phyloP scores from a whole-genome alignment of 2,329 filamentous ascomycete genomes.

The Chalara sp. region DNA sequence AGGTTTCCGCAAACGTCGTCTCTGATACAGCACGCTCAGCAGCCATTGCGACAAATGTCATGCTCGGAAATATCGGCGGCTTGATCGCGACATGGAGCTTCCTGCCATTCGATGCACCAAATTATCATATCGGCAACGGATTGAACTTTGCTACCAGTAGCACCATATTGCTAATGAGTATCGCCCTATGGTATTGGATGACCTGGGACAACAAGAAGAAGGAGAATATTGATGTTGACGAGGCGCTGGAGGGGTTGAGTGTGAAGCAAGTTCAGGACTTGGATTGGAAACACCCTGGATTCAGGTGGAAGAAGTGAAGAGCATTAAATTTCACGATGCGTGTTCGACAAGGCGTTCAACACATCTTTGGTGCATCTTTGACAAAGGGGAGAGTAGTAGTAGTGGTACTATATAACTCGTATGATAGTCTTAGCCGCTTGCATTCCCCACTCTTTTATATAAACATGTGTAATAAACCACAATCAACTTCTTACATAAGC shows the following conservation, averaged over 20 bases:
- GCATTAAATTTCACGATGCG: too few species aligned
- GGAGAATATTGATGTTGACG: conserved; percentile 46
- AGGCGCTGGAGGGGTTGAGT: conserved; percentile 46
- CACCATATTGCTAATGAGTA: conserved; percentile 45
- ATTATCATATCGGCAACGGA: conserved; percentile 66
- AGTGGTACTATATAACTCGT: too few species aligned
- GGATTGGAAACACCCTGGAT: conserved; percentile 61
- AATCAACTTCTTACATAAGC: too few species aligned
- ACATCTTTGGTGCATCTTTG: too few species aligned
- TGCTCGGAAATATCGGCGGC: conserved; percentile 68
- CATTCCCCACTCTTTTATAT: too few species aligned
- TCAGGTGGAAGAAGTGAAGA: conserved; percentile 44
- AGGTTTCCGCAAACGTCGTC: conserved; percentile 64
- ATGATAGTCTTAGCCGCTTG: too few species aligned
- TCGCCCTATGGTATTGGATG: conserved; percentile 52
- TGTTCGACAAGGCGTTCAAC: too few species aligned
- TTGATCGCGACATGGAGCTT: conserved; percentile 61
- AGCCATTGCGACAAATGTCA: conserved; percentile 56
- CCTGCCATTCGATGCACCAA: conserved; percentile 53
- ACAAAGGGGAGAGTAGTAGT: too few species aligned
- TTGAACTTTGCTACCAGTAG: conserved; percentile 59
- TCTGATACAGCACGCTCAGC: conserved; percentile 60
- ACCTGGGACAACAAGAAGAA: conserved; percentile 53
- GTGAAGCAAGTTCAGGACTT: conserved; percentile 49
- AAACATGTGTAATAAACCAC: too few species aligned